Conservation (phyloP, 345 rosid genomes). For the Rhodamnia argentea region DNA sequence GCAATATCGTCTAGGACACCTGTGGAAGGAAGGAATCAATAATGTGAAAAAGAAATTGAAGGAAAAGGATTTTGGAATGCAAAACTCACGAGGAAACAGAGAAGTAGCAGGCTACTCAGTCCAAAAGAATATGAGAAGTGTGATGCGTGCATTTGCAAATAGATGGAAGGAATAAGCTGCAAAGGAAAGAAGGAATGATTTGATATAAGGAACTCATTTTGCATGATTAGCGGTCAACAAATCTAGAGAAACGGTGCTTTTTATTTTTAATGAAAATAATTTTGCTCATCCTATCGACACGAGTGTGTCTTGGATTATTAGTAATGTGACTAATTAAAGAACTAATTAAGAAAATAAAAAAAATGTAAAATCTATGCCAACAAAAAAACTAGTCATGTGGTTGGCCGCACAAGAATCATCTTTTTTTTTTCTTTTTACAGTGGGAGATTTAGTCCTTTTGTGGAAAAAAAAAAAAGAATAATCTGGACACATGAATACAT, state of each 20-base stretch:
- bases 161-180: neutral
- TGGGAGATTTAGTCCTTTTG: neutral
- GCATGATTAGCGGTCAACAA: neutral
- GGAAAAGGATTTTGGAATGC: neutral
- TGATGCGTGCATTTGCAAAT: neutral
- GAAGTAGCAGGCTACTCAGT: neutral
- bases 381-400: neutral
- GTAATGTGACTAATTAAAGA: neutral
- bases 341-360: neutral
- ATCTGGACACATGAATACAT: neutral
- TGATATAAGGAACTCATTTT: neutral
- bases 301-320: neutral
- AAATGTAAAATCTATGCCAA: neutral
- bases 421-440: neutral
- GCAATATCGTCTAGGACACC: accelerated
- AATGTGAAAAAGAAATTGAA: accelerated
- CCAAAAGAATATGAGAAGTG: neutral
- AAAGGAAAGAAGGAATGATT: no score
- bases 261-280: neutral
- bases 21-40: neutral
- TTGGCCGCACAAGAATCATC: neutral
- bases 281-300: neutral
- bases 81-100: neutral
- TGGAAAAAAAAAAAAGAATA: neutral
- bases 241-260: neutral